These are phyloP conservation scores for Nicotiana knightiana DNA, from an alignment of 257 asterid species.

Conservation along the genomic window DNA sequence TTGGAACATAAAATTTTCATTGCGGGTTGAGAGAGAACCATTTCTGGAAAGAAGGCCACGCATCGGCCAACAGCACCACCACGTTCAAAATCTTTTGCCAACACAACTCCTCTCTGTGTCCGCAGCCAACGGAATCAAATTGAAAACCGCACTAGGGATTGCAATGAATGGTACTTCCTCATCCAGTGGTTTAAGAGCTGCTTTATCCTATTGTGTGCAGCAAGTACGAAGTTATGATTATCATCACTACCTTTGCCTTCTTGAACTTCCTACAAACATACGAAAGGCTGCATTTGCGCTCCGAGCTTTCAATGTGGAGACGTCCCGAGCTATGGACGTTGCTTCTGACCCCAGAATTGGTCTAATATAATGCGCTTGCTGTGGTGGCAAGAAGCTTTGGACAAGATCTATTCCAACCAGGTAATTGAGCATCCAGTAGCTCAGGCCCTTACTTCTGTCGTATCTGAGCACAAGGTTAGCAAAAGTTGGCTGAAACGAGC, in stretches of 20 bases:
- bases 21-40: too few relatives aligned
- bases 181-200: conserved; percentile 43
- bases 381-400: conserved; percentile 97
- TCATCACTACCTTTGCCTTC: conserved; percentile 95
- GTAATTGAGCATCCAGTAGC: conserved; percentile 89
- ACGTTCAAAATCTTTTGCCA: too few relatives aligned
- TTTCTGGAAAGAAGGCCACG: too few relatives aligned
- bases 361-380: conserved; percentile 66
- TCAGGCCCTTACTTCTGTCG: conserved; percentile 59
- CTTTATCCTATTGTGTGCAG: conserved; percentile 81
- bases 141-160: neutral
- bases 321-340: conserved; percentile 85
- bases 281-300: conserved; percentile 85
- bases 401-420: conserved; percentile 66
- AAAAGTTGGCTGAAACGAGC: conserved; percentile 83
- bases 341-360: conserved; percentile 96
- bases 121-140: too few relatives aligned
- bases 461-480: conserved; percentile 56
- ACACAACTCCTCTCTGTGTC: too few relatives aligned
- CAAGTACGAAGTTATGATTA: conserved; percentile 91
- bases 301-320: conserved; percentile 86
- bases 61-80: too few relatives aligned
- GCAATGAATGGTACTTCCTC: conserved; percentile 48
- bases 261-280: conserved; percentile 82
- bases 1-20: too few relatives aligned